Conservation (phyloP, 1,284 basidiomycete genomes). For the Mycosarcoma maydis region DNA sequence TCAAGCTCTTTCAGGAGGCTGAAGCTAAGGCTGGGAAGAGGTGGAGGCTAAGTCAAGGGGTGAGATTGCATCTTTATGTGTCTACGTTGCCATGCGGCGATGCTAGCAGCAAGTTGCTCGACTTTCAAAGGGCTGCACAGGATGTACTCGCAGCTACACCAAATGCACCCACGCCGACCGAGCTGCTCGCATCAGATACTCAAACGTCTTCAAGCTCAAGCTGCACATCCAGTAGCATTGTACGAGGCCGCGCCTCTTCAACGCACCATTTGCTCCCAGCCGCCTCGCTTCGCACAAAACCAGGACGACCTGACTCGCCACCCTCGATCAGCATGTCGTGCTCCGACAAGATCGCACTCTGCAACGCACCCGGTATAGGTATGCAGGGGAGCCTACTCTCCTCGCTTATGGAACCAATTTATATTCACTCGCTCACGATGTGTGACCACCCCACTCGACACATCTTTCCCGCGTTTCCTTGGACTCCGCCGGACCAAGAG, state of each 20-base stretch:
- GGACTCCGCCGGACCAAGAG: neutral
- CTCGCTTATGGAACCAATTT: conserved; percentile 30
- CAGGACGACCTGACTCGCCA: conserved; percentile 52
- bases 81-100: conserved; percentile 82
- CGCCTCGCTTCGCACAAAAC: conserved; percentile 49
- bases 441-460: conserved; percentile 22
- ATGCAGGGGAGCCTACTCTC: conserved; percentile 53
- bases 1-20: conserved; percentile 8
- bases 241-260: conserved; percentile 26
- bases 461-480: conserved; percentile 30
- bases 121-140: conserved; percentile 36
- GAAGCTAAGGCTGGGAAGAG: conserved; percentile 44
- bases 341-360: conserved; percentile 55
- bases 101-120: conserved; percentile 30
- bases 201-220: neutral
- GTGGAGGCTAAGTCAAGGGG: conserved; percentile 72
- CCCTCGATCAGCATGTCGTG: conserved; percentile 53
- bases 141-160: conserved; percentile 7
- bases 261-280: neutral
- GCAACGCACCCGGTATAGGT: conserved; percentile 34
- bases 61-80: conserved; percentile 78
- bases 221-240: neutral
- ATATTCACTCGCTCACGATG: conserved; percentile 33
- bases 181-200: neutral
- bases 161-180: neutral